phyloP scores from a whole-genome alignment of 1,284 basidiomycete genomes.

The Cryptococcus sp. region DNA sequence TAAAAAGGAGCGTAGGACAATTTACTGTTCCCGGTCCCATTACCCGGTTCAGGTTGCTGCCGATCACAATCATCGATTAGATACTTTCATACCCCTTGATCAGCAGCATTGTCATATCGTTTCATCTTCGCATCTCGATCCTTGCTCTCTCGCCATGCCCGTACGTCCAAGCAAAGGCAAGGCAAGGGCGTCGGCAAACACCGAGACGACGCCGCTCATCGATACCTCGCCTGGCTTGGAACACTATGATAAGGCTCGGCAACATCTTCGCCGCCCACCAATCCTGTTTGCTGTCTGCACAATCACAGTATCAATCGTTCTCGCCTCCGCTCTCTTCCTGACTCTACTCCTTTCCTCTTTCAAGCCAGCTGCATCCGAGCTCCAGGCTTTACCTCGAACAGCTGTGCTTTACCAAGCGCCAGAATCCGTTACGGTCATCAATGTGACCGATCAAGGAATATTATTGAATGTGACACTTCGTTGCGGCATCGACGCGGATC shows the following conservation, averaged over 20 bases:
- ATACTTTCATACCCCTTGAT: too few relatives aligned
- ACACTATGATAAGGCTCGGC: background rate
- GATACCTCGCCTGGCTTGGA: conserved; percentile 5
- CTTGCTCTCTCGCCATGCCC: background rate
- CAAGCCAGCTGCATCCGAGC: conserved; percentile 35
- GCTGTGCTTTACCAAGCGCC: conserved; percentile 37
- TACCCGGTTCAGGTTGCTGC: too few relatives aligned
- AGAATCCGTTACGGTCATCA: conserved; percentile 39
- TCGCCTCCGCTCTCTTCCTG: conserved; percentile 33
- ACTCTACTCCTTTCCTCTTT: conserved; percentile 38
- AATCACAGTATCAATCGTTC: conserved; percentile 28
- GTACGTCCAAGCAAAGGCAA: conserved; percentile 15
- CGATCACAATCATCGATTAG: too few relatives aligned
- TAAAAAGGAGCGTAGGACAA: too few relatives aligned
- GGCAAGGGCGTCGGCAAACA: background rate
- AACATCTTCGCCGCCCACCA: conserved; percentile 8
- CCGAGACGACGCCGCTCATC: conserved; percentile 16
- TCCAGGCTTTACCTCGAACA: conserved; percentile 27
- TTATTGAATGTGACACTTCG: conserved; percentile 40
- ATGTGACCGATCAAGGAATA: conserved; percentile 45
- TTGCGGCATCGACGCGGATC: conserved; percentile 47
- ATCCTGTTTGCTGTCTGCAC: conserved; percentile 27
- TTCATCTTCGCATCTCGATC: too few relatives aligned
- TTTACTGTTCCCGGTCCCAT: too few relatives aligned
- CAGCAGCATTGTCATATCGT: too few relatives aligned